A percentile compares a stretch with the other conserved stretches of the same genome.
These are phyloP conservation scores for Byssothecium circinans DNA, from an alignment of 2,329 filamentous ascomycete species.

Conservation along the genomic window DNA sequence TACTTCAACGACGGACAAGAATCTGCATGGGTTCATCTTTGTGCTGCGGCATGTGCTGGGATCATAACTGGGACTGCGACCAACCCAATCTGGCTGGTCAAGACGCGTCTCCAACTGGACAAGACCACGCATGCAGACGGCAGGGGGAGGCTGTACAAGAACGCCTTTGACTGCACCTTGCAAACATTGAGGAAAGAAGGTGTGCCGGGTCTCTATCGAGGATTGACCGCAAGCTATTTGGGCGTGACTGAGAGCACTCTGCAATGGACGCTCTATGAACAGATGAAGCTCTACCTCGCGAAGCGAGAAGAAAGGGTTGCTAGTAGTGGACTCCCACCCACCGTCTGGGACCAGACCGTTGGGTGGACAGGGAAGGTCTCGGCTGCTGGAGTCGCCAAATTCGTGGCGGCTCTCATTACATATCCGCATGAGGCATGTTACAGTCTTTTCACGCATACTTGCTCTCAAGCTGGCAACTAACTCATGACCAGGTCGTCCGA, in stretches of 20 bases:
- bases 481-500: constrained; percentile 65
- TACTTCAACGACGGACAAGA: constrained; percentile 72
- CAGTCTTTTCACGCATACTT: background rate
- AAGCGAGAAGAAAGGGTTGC: constrained; percentile 60
- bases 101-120: constrained; percentile 89
- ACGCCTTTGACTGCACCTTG: constrained; percentile 82
- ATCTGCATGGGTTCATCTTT: constrained; percentile 74
- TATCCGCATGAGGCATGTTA: constrained; percentile 84
- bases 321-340: constrained; percentile 64
- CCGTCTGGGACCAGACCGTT: constrained; percentile 71
- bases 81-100: constrained; percentile 96
- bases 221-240: constrained; percentile 87
- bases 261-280: constrained; percentile 94
- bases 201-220: constrained; percentile 79
- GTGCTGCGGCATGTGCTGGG: constrained; percentile 75
- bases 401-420: constrained; percentile 79
- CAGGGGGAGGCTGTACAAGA: constrained; percentile 73
- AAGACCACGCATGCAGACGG: constrained; percentile 70
- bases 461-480: background rate
- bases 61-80: constrained; percentile 87
- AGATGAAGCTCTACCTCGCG: constrained; percentile 77
- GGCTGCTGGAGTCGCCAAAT: constrained; percentile 81
- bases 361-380: constrained; percentile 77
- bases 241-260: constrained; percentile 87
- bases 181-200: constrained; percentile 83